phyloP scores from a whole-genome alignment of 805 yeast genomes.

The Pichia rugopelliculosa region DNA sequence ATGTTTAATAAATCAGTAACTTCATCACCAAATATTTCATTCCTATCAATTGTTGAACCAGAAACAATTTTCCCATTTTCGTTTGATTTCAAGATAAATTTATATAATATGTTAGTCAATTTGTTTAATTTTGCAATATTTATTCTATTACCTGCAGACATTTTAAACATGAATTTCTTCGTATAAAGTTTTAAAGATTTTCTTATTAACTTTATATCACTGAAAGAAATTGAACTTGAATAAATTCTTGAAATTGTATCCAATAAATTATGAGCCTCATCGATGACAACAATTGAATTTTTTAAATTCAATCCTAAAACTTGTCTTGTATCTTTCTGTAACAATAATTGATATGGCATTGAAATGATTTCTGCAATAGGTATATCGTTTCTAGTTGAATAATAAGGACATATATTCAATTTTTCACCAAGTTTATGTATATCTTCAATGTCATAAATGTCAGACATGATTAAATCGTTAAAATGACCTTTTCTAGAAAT shows the following conservation, averaged over 20 bases:
- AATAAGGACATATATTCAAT: slow-evolving; percentile 71
- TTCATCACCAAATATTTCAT: slow-evolving; percentile 48
- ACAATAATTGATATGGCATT: slow-evolving; percentile 74
- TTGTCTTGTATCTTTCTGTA: slow-evolving; percentile 54
- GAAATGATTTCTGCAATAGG: slow-evolving; percentile 67
- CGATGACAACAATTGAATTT: slow-evolving; percentile 68
- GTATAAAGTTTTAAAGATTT: slow-evolving; percentile 48
- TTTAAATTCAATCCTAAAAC: slow-evolving; percentile 51
- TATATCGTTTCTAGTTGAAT: slow-evolving; percentile 54
- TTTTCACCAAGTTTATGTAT: slow-evolving; percentile 51
- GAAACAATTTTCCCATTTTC: slow-evolving; percentile 30
- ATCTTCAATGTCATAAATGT: slow-evolving; percentile 75
- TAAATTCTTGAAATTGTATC: slow-evolving; percentile 68
- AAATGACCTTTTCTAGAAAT: slow-evolving; percentile 34
- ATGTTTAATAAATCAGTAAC: slow-evolving; percentile 69
- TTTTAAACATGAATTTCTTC: slow-evolving; percentile 50
- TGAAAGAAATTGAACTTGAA: slow-evolving; percentile 48
- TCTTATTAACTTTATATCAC: slow-evolving; percentile 40
- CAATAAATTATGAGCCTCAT: slow-evolving; percentile 85
- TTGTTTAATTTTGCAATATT: slow-evolving; percentile 57
- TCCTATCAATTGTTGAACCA: slow-evolving; percentile 47
- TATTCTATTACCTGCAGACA: slow-evolving; percentile 67
- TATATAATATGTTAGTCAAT: slow-evolving; percentile 43
- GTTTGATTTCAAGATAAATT: slow-evolving; percentile 35
- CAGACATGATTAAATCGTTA: slow-evolving; percentile 47